Percentiles rank a stretch among this genome's conserved stretches.
Conservation (phyloP, 2,329 filamentous ascomycete genomes). For the Fusarium liriodendri region DNA sequence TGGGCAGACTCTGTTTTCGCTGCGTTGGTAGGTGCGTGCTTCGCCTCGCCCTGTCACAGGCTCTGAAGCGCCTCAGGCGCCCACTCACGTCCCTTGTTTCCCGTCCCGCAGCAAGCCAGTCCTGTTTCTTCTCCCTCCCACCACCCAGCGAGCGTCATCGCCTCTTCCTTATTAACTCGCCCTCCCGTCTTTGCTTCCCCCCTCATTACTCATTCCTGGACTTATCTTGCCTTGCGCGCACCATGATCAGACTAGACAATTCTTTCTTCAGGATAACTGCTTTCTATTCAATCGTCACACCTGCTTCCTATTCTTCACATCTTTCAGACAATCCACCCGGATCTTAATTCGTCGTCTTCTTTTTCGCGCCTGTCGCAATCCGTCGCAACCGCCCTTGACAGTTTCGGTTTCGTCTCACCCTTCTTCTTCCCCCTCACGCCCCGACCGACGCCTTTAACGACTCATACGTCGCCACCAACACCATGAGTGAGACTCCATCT, state of each 20-base stretch:
- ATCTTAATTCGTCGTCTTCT: slow-evolving; percentile 26
- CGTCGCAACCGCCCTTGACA: slow-evolving; percentile 10
- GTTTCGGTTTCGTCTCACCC: slow-evolving; percentile 8
- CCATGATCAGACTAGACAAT: slow-evolving; percentile 41
- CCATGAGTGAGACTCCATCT: slow-evolving; percentile 49
- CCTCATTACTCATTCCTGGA: slow-evolving; percentile 28
- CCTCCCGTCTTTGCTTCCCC: slow-evolving; percentile 23
- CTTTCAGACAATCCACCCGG: slow-evolving; percentile 34
- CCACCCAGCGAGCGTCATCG: slow-evolving; percentile 33
- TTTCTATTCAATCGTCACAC: slow-evolving; percentile 32
- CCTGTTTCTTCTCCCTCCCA: slow-evolving; percentile 18
- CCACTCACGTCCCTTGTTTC: slow-evolving; percentile 1
- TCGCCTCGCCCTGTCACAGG: slow-evolving; percentile 7
- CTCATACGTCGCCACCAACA: slow-evolving; percentile 19
- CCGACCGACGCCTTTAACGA: not conserved
- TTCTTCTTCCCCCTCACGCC: not conserved
- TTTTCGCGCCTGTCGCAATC: slow-evolving; percentile 27
- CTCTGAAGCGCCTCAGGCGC: slow-evolving; percentile 20
- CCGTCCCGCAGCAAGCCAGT: slow-evolving; percentile 4
- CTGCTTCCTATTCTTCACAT: slow-evolving; percentile 24
- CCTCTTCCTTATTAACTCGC: slow-evolving; percentile 30
- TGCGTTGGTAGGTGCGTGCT: not conserved
- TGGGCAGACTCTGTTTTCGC: not conserved
- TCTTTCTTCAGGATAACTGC: slow-evolving; percentile 34
- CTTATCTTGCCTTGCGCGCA: slow-evolving; percentile 31